Percentiles rank a stretch among this genome's conserved stretches.
phyloP scores from a whole-genome alignment of 805 yeast genomes.

The Lachancea sp. region DNA sequence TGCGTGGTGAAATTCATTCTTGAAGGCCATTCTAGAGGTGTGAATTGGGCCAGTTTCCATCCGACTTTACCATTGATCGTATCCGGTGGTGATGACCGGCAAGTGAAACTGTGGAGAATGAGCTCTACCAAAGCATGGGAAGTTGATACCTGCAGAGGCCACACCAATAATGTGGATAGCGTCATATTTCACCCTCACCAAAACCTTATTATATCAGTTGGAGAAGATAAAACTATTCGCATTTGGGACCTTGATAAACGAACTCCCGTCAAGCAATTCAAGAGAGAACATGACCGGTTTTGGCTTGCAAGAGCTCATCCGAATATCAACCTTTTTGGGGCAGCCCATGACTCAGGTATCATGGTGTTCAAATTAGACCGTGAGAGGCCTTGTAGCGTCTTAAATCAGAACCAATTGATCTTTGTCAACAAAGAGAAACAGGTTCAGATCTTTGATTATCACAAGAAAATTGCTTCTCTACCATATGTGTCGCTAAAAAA shows the following conservation, averaged over 20 bases:
- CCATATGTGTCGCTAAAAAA: conserved; percentile 81
- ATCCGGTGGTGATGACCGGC: conserved; percentile 93
- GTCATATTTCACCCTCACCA: conserved; percentile 90
- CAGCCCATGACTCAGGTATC: conserved; percentile 95
- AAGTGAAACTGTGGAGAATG: conserved; percentile 96
- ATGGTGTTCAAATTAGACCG: conserved; percentile 97
- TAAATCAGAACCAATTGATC: conserved; percentile 71
- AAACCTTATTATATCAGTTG: conserved; percentile 85
- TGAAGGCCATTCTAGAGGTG: conserved; percentile 98
- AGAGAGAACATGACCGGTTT: conserved; percentile 89
- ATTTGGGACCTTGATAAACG: conserved; percentile 96
- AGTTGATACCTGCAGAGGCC: conserved; percentile 97
- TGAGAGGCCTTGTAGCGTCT: conserved; percentile 71
- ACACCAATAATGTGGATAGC: conserved; percentile 85
- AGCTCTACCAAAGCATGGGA: conserved; percentile 98
- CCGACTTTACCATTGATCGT: conserved; percentile 93
- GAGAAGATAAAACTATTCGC: conserved; percentile 93
- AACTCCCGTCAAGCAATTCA: conserved; percentile 87
- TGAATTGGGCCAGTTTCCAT: conserved; percentile 97
- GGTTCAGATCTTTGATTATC: conserved; percentile 71
- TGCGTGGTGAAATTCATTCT: conserved; percentile 92
- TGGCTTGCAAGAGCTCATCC: conserved; percentile 93
- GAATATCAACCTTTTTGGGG: conserved; percentile 82
- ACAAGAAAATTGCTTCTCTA: conserved; percentile 54
- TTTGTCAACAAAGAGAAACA: conserved; percentile 81